These are phyloP conservation scores for Mortierella alpina DNA, from an alignment of 192 early-diverging fungal species.

Conservation along the genomic window DNA sequence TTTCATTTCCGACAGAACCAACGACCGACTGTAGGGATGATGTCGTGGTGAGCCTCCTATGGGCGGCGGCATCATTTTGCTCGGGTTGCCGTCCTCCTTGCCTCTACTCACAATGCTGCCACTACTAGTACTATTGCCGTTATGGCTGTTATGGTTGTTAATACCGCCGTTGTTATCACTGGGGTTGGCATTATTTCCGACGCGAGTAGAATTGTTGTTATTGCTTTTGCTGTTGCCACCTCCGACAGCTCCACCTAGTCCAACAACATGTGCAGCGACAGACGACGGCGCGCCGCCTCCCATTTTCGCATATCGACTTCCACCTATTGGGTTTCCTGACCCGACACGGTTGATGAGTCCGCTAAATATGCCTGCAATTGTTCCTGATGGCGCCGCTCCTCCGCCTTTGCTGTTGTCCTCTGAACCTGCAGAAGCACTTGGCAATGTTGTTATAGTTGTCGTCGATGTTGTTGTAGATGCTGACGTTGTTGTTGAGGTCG, in stretches of 20 bases:
- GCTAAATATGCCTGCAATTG: constrained; percentile 33
- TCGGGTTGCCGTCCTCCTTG: neutral
- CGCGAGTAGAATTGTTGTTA: neutral
- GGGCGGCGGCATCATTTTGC: constrained; percentile 38
- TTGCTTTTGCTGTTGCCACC: neutral
- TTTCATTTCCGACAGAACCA: constrained; percentile 11
- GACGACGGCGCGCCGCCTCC: constrained; percentile 27
- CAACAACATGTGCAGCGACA: constrained; percentile 33
- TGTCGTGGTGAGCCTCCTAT: constrained; percentile 28
- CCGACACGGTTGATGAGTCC: constrained; percentile 41
- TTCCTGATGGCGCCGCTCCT: neutral
- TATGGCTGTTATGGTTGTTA: neutral
- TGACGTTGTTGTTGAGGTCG: neutral
- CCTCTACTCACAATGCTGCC: too few relatives aligned
- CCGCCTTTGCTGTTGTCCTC: neutral
- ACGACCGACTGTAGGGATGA: constrained; percentile 39
- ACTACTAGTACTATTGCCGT: neutral
- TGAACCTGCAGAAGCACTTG: neutral
- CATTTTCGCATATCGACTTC: constrained; percentile 36
- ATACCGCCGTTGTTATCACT: neutral
- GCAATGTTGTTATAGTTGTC: neutral
- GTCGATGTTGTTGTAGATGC: neutral
- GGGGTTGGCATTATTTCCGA: constrained; percentile 5
- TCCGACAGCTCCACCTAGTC: constrained; percentile 29
- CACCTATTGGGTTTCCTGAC: constrained; percentile 45